A percentile compares a stretch with the other conserved stretches of the same genome.
phyloP scores from a whole-genome alignment of 2,329 filamentous ascomycete genomes.

The Fusarium liriodendri region DNA sequence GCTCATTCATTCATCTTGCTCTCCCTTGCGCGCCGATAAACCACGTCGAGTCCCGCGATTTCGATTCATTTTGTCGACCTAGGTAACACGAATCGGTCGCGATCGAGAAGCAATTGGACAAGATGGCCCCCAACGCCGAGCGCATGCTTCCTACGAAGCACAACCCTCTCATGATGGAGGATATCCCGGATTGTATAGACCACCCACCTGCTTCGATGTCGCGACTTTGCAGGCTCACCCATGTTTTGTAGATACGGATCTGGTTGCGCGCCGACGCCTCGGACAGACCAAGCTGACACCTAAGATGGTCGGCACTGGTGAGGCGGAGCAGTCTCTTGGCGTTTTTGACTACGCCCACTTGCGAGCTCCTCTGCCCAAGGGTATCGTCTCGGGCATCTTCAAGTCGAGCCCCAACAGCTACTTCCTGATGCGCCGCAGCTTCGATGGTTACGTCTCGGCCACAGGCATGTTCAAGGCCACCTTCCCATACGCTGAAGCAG shows the following conservation, averaged over 20 bases:
- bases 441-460: constrained; percentile 85
- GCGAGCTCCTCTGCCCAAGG: constrained; percentile 90
- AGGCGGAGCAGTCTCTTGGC: constrained; percentile 79
- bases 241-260: constrained; percentile 70
- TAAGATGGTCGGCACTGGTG: constrained; percentile 81
- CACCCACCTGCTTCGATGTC: constrained; percentile 10
- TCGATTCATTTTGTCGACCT: constrained; percentile 28
- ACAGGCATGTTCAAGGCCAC: constrained; percentile 95
- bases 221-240: constrained; percentile 40
- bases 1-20: constrained; percentile 11
- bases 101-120: constrained; percentile 35
- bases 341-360: constrained; percentile 97
- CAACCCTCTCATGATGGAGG: constrained; percentile 75
- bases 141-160: constrained; percentile 68
- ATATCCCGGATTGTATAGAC: constrained; percentile 70
- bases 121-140: constrained; percentile 51
- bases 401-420: constrained; percentile 90
- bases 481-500: constrained; percentile 79
- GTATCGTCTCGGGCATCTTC: constrained; percentile 93
- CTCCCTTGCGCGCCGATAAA: constrained; percentile 27
- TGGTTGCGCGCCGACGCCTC: constrained; percentile 86
- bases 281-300: constrained; percentile 92
- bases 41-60: constrained; percentile 18
- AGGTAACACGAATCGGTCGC: constrained; percentile 30
- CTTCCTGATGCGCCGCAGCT: constrained; percentile 93